phyloP scores from a whole-genome alignment of 495 filamentous ascomycete species.

The Penicillium maclennaniae region DNA sequence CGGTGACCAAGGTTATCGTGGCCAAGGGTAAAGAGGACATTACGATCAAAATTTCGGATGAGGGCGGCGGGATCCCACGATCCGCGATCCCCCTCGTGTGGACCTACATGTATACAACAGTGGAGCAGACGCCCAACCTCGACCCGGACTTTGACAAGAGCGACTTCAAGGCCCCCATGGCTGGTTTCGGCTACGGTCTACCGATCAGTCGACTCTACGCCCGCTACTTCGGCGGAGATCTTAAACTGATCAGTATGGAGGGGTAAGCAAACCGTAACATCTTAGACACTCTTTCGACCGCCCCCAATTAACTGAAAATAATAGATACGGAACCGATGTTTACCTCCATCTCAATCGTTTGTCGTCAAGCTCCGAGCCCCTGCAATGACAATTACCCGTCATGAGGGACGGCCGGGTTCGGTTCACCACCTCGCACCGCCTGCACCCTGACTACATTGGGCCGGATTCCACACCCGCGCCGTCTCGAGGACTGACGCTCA shows the following conservation, averaged over 20 bases:
- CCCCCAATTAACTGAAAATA: slow-evolving; percentile 7
- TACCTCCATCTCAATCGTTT: slow-evolving; percentile 96
- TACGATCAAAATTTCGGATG: slow-evolving; percentile 95
- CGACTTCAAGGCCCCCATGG: slow-evolving; percentile 99
- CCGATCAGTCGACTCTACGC: slow-evolving; percentile 93
- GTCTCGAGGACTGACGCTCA: slow-evolving; percentile 85
- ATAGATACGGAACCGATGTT: slow-evolving; percentile 94
- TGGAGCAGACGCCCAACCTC: slow-evolving; percentile 88
- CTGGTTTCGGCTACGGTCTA: slow-evolving; percentile 93
- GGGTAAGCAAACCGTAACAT: slow-evolving; percentile 65
- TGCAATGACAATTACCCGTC: slow-evolving; percentile 98
- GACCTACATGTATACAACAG: slow-evolving; percentile 99
- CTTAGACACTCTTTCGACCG: not conserved
- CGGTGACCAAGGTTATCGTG: slow-evolving; percentile 93
- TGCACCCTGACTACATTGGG: slow-evolving; percentile 40
- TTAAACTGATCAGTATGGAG: slow-evolving; percentile 99
- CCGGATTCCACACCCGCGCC: slow-evolving; percentile 33
- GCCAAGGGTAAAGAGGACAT: slow-evolving; percentile 98
- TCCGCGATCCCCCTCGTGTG: slow-evolving; percentile 91
- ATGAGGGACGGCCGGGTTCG: slow-evolving; percentile 69
- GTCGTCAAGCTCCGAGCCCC: slow-evolving; percentile 89
- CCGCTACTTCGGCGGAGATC: slow-evolving; percentile 92
- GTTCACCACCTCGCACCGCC: slow-evolving; percentile 45
- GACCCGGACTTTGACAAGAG: slow-evolving; percentile 98
- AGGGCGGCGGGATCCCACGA: slow-evolving; percentile 91